A percentile compares a stretch with the other conserved stretches of the same genome.
Conservation (phyloP, 2,329 filamentous ascomycete species). For the Fusarium annulatum region DNA sequence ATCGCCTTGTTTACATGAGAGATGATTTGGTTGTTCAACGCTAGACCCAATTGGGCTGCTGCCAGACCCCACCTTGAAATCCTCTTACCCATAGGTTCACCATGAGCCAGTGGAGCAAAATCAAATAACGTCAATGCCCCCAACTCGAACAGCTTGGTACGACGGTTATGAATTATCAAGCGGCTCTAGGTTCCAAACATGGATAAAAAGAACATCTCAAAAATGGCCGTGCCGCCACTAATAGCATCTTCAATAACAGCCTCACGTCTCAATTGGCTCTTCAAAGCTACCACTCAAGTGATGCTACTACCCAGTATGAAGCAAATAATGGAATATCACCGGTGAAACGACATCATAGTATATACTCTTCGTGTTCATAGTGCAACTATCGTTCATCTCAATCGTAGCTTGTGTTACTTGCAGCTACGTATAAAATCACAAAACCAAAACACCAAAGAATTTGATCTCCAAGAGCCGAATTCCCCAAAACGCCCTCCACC, state of each 20-base stretch:
- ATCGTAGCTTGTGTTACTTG: slow-evolving; percentile 47
- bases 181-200: too few relatives aligned
- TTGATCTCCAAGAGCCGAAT: slow-evolving; percentile 42
- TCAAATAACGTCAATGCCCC: slow-evolving; percentile 26
- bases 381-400: slow-evolving; percentile 39
- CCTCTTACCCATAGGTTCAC: background rate
- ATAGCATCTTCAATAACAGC: background rate
- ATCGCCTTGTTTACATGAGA: slow-evolving; percentile 48
- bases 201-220: background rate
- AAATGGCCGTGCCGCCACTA: background rate
- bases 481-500: slow-evolving; percentile 44
- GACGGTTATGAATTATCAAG: background rate
- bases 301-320: background rate
- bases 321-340: background rate
- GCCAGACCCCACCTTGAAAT: slow-evolving; percentile 32
- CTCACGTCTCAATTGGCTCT: background rate
- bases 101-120: background rate
- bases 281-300: background rate
- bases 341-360: background rate
- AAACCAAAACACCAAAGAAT: slow-evolving; percentile 47
- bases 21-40: slow-evolving; percentile 35
- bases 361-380: slow-evolving; percentile 34
- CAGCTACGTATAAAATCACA: slow-evolving; percentile 38
- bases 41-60: slow-evolving; percentile 34
- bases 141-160: background rate